Evolutionary conservation across 495 filamentous ascomycete genomes (phyloP), one percentile per base, ranked within the genome.

Genomic region (Oidiodendron maius): DNA sequence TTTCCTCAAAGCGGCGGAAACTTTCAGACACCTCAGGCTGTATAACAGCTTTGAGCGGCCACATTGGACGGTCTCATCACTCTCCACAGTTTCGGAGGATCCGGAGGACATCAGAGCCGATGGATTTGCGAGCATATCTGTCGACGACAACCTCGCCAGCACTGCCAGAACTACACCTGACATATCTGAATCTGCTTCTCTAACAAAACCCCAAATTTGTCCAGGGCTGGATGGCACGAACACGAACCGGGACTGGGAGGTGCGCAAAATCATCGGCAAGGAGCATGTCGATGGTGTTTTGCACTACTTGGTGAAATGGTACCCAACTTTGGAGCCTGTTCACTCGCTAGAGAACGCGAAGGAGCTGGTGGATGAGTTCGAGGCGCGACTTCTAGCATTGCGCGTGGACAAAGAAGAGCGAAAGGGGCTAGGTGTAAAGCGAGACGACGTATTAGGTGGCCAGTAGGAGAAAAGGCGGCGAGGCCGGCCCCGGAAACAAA

Each of bases 331-430:
- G 21, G 23, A 18, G 35, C 53, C 47, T 26, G 22, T 47, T 21
- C 20, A 48, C 53, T 46, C 28, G 21, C 48, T 56, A 24, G 53
- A 37, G 39, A 13, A 51, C 46, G 42, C 40, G 44, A 56, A 46
- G 43, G 48, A 52, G 47, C 28, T 56, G 42, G 53, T 52, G 39
- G 48, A 56, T 52, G 40, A 56, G 24, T 56, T 50, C 28, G 25
- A 51, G 43, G 47, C 53, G 3, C 48, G 44, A 25, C 44, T 52
- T 35, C 36, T 16, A 40, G 50, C 23, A 34, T 3, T 40, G 21
- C 40, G n/a, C 20, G 23, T 20, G 50, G 50, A 28, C 36, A 47
- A 41, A 24, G 36, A 41, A 3, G 20, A 18, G 37, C 21, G 36
- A 50, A 18, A 40, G 39, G 3, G 46, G n/a, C 44, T 13, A 6